Evolutionary conservation across 495 filamentous ascomycete species (phyloP).

Genomic region (Emericellopsis terricola): DNA sequence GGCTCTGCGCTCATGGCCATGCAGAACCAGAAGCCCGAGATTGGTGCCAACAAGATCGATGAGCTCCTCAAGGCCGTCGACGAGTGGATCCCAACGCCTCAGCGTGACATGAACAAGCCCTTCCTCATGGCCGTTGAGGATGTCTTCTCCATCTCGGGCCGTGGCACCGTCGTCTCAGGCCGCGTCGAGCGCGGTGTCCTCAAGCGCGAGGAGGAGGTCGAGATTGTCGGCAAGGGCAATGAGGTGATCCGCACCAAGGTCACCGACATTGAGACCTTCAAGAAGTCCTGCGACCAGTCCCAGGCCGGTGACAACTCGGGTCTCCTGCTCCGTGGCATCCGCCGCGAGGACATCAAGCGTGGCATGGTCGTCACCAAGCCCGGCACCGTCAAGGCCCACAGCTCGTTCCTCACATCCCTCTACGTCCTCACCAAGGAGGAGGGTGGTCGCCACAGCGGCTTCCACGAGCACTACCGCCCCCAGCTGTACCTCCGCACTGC

Average conservation of each 20-base stretch:
- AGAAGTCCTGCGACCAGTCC: conserved; percentile 92
- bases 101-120: conserved; percentile 84
- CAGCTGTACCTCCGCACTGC: conserved; percentile 92
- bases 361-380: conserved; percentile 86
- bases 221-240: conserved; percentile 69
- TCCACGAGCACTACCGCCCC: conserved; percentile 83
- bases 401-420: conserved; percentile 83
- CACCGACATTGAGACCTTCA: conserved; percentile 98
- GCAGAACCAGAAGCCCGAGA: conserved; percentile 72
- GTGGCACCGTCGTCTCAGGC: conserved; percentile 90
- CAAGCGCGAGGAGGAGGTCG: conserved; percentile 84
- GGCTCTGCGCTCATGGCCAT: conserved; percentile 92
- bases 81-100: conserved; percentile 85
- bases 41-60: conserved; percentile 72
- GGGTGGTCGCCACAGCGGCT: conserved; percentile 88
- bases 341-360: conserved; percentile 79
- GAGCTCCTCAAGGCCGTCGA: conserved; percentile 81
- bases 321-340: conserved; percentile 82
- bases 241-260: conserved; percentile 90
- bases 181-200: conserved; percentile 91
- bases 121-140: conserved; percentile 99
- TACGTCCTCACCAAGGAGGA: conserved; percentile 97
- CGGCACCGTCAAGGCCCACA: conserved; percentile 58
- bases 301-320: conserved; percentile 97
- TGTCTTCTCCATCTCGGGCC: conserved; percentile 93